Evolutionary conservation across 1,139 yeast species (phyloP).

Genomic region (Taphrina flavorubra): DNA sequence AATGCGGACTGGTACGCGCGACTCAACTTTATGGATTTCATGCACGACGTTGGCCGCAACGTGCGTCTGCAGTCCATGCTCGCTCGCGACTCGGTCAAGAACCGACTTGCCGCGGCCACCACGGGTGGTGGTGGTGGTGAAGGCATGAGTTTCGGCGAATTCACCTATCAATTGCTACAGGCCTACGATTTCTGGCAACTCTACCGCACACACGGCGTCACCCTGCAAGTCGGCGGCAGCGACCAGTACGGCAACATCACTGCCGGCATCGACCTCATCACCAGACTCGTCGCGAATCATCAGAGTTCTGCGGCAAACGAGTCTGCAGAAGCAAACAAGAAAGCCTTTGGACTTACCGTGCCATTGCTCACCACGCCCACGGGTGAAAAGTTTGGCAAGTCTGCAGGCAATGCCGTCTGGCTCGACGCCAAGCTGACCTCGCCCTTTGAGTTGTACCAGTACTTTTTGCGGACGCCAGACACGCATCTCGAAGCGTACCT

Average conservation of each 20-base stretch:
- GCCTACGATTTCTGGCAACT: constrained; percentile 93
- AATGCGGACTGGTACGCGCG: constrained; percentile 88
- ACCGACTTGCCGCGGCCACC: constrained; percentile 56
- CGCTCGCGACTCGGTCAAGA: constrained; percentile 83
- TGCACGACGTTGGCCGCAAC: constrained; percentile 76
- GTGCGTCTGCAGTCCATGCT: constrained; percentile 87
- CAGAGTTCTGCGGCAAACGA: background rate
- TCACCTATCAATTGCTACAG: constrained; percentile 87
- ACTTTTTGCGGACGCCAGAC: constrained; percentile 80
- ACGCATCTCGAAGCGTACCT: constrained; percentile 72
- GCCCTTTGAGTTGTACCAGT: constrained; percentile 80
- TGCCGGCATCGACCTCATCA: constrained; percentile 89
- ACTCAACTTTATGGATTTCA: constrained; percentile 73
- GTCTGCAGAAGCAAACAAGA: constrained; percentile 1
- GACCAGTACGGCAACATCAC: constrained; percentile 99
- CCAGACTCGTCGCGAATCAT: constrained; percentile 57
- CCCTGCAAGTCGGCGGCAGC: constrained; percentile 85
- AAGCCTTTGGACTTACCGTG: constrained; percentile 75
- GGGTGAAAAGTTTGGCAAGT: constrained; percentile 95
- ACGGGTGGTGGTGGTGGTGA: constrained; percentile 46
- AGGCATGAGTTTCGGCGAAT: constrained; percentile 92
- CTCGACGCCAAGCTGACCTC: constrained; percentile 74
- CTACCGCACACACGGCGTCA: constrained; percentile 64
- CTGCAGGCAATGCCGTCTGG: constrained; percentile 96
- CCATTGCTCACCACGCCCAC: constrained; percentile 86